Evolutionary conservation across 495 filamentous ascomycete species (phyloP), one percentile per base, ranked within the genome.

Genomic region (Lophiostoma macrostomum): DNA sequence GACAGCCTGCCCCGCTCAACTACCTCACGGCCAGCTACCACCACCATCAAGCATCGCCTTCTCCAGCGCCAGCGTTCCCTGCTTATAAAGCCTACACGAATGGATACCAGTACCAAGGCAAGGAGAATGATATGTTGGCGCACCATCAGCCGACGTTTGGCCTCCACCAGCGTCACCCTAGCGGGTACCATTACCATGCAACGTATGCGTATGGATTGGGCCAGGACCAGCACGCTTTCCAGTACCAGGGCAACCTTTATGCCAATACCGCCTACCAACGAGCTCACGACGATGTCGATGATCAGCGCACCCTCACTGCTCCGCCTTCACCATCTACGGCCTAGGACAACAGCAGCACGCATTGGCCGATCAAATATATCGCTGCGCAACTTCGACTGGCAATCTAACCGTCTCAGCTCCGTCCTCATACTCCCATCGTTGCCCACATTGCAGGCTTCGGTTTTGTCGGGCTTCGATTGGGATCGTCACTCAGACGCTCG

Each of bases 21-120:
- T 56, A 52, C 35, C 58, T 69, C 14, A 65, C 52, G 7, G 61
- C 63, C 14, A 56, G 56, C 22, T 64, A 59, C 45, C 64, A 58
- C 35, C 44, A 44, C 39, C 49, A 45, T 10, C 52, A 56, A 27
- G 34, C 61, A 27, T 47, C 53, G 39, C 50, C 49, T 32, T 32
- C 58, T n/a, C 47, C 53, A 4, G 44, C 45, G 10, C 43, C 49
- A 16, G 41, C 41, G 12, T 49, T 53, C 13, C 34, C 46, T 28
- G 14, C 52, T 12, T 64, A 57, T 50, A 61, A 58, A 35, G 16
- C 56, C 3, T 60, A 37, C 40, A 40, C 20, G 22, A 41, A 64
- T 23, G 14, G 40, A 6, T 56, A 27, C 14, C 24, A 32, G 4
- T 50, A 45, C 30, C 56, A 60, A 4, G 57, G 60, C 45, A 64